These are phyloP conservation scores for Adansonia rubrostipa DNA, from an alignment of 441 rosid genomes.

Conservation along the genomic window DNA sequence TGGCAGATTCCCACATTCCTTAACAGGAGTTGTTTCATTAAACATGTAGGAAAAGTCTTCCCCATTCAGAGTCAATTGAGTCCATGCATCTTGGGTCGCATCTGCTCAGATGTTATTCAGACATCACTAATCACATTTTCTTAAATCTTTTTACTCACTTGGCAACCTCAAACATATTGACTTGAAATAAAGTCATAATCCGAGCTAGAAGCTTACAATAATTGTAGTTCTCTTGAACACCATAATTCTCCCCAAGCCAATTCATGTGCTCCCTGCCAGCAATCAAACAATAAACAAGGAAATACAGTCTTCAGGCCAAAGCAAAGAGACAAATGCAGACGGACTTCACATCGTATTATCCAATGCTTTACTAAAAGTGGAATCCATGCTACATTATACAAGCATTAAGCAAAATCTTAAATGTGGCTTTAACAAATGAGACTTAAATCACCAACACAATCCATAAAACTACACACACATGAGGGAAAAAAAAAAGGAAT, in stretches of 20 bases:
- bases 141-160: neutral
- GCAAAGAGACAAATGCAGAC: neutral
- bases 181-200: neutral
- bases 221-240: slow-evolving; percentile 45
- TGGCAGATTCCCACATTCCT: slow-evolving; percentile 74
- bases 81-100: slow-evolving; percentile 30
- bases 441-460: slow-evolving; percentile 3
- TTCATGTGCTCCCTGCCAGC: slow-evolving; percentile 51
- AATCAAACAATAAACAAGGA: slow-evolving; percentile 26
- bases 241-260: slow-evolving; percentile 48
- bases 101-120: slow-evolving; percentile 5
- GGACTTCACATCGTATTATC: neutral
- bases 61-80: slow-evolving; percentile 52
- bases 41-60: slow-evolving; percentile 68
- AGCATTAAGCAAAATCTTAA: slow-evolving; percentile 16
- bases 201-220: slow-evolving; percentile 45
- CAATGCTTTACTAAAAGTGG: slow-evolving; percentile 8
- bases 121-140: slow-evolving; percentile 7
- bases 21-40: slow-evolving; percentile 76
- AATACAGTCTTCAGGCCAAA: neutral
- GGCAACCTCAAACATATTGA: neutral
- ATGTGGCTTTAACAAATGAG: neutral
- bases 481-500: neutral
- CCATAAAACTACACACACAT: neutral
- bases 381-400: slow-evolving; percentile 28